Conservation (phyloP, 768 basidiomycete species). For the Porphyrellus cyaneotinctus region DNA sequence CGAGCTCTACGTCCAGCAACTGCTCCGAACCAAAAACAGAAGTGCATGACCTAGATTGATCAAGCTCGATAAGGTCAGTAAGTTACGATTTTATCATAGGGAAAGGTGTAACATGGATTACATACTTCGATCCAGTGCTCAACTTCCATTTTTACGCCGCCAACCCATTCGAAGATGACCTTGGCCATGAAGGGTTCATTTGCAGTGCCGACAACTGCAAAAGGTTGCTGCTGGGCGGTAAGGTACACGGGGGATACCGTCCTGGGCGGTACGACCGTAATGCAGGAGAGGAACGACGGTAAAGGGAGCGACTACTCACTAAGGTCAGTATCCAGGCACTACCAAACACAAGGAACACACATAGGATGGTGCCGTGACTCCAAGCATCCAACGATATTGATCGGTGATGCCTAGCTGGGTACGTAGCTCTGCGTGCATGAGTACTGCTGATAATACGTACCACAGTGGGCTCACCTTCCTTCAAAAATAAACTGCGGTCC, state of each 20-base stretch:
- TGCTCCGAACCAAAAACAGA: conserved; percentile 47
- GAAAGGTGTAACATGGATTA: neutral
- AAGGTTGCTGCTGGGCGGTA: conserved; percentile 36
- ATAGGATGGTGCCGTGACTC: conserved; percentile 44
- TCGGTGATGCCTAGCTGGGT: conserved; percentile 23
- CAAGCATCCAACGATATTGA: conserved; percentile 47
- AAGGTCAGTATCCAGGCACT: neutral
- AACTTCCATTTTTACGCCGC: conserved; percentile 41
- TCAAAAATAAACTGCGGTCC: conserved; percentile 44
- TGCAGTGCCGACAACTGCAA: conserved; percentile 38
- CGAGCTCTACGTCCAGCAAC: conserved; percentile 46
- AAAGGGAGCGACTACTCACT: conserved; percentile 25
- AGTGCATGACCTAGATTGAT: conserved; percentile 34
- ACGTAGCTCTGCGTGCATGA: conserved; percentile 33
- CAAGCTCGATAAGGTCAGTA: conserved; percentile 34
- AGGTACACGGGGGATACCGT: conserved; percentile 31
- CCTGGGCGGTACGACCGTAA: conserved; percentile 38
- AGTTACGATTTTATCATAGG: neutral
- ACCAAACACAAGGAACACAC: conserved; percentile 29
- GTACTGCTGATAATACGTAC: neutral
- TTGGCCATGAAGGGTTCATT: conserved; percentile 45
- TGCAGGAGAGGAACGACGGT: conserved; percentile 32
- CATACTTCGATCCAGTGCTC: conserved; percentile 53
- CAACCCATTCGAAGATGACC: conserved; percentile 39
- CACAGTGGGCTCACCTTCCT: conserved; percentile 30